Conservation (phyloP, 1,284 basidiomycete species). For the Puccinia brachypodii region DNA sequence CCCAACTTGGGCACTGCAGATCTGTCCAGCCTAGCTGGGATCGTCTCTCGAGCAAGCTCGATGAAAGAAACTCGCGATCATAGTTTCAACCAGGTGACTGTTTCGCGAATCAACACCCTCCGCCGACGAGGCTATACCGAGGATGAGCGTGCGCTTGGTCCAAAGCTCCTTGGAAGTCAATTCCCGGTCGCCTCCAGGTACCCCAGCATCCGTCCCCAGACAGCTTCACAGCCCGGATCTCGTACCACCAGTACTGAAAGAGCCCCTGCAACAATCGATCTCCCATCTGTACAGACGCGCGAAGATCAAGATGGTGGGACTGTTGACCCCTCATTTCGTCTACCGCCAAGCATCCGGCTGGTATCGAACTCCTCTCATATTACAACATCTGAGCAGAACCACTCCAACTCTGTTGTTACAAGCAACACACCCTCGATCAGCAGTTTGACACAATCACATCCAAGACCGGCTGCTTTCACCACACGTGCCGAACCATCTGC, state of each 20-base stretch:
- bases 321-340: neutral
- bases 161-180: conserved; percentile 12
- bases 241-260: neutral
- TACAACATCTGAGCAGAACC: neutral
- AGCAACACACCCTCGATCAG: neutral
- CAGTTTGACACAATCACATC: neutral
- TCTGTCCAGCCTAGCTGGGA: neutral
- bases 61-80: conserved; percentile 20
- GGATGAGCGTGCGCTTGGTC: neutral
- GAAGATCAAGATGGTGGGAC: neutral
- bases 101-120: neutral
- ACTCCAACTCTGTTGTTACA: neutral
- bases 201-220: neutral
- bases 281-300: neutral
- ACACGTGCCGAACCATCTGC: neutral
- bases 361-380: neutral
- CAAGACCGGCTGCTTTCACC: neutral
- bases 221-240: conserved; percentile 9
- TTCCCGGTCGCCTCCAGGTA: neutral
- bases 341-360: conserved; percentile 22
- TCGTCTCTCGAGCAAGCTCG: conserved; percentile 19
- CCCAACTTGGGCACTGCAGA: neutral
- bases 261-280: neutral
- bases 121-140: conserved; percentile 20
- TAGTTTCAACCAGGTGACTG: neutral